Evolutionary conservation across 1,139 yeast species (phyloP).

Genomic region (Saccharomyces hybrid): DNA sequence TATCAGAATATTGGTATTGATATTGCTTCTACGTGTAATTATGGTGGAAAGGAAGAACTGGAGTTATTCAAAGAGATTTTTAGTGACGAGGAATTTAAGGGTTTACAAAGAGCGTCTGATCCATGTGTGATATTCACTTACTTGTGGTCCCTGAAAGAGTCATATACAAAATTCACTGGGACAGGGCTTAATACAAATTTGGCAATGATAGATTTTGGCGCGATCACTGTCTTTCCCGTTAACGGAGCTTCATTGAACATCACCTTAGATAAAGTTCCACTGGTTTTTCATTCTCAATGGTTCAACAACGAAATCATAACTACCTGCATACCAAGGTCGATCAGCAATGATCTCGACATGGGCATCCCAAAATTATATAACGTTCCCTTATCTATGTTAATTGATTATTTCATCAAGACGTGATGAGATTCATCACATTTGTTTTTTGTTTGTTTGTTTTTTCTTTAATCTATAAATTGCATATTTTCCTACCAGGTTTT

Average conservation of each 20-base stretch:
- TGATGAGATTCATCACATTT: not conserved
- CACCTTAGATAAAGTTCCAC: constrained; percentile 8
- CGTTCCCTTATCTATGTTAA: not conserved
- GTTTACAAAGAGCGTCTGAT: constrained; percentile 21
- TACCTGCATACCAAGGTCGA: constrained; percentile 5
- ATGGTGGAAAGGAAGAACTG: constrained; percentile 30
- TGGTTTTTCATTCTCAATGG: constrained; percentile 22
- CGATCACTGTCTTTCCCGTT: not conserved
- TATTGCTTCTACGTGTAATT: constrained; percentile 48
- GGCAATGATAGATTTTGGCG: constrained; percentile 27
- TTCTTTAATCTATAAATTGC: not conserved
- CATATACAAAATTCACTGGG: constrained; percentile 56
- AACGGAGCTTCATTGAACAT: constrained; percentile 2
- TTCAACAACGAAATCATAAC: constrained; percentile 12
- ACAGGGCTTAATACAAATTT: constrained; percentile 53
- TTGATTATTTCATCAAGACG: not conserved
- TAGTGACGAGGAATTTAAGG: constrained; percentile 35
- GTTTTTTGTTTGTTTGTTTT: not conserved
- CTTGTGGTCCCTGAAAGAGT: constrained; percentile 69
- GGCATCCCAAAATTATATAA: not conserved
- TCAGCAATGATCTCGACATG: not conserved
- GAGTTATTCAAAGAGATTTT: constrained; percentile 46
- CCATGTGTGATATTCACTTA: constrained; percentile 38
- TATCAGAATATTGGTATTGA: constrained; percentile 49
- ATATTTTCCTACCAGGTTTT: not conserved